These are phyloP conservation scores for Agarophyton chilense DNA, from an alignment of 23 red algal genomes.

Conservation along the genomic window DNA sequence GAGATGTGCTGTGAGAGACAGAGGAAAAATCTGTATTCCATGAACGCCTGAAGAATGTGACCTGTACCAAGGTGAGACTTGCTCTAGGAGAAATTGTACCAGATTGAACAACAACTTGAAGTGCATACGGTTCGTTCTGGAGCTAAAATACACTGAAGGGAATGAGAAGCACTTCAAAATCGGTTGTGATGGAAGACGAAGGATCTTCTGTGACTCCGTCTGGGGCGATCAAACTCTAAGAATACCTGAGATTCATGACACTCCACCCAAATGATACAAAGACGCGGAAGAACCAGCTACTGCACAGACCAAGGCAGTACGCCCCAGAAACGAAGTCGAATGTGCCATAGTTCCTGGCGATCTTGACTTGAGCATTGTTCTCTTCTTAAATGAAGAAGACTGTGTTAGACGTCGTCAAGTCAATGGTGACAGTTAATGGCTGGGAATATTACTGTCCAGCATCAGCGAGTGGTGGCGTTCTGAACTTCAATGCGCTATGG, in stretches of 20 bases:
- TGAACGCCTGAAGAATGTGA: conserved; percentile 45
- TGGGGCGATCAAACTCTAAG: conserved; percentile 38
- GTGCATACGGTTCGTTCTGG: conserved; percentile 28
- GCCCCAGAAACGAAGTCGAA: too few species aligned
- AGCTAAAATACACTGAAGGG: conserved; percentile 21
- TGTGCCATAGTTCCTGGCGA: too few species aligned
- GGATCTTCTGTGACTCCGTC: background rate
- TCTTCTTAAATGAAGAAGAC: too few species aligned
- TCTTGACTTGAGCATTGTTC: too few species aligned
- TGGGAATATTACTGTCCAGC: too few species aligned
- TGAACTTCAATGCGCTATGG: too few species aligned
- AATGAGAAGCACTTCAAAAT: conserved; percentile 24
- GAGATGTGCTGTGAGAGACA: conserved; percentile 41
- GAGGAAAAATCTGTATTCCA: conserved; percentile 54
- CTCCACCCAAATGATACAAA: conserved; percentile 7
- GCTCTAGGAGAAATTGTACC: background rate
- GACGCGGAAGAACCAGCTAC: conserved; percentile 55
- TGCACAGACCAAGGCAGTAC: too few species aligned
- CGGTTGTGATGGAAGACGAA: background rate
- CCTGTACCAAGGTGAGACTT: conserved; percentile 22
- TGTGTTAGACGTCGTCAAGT: too few species aligned
- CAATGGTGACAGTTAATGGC: too few species aligned
- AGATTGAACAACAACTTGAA: conserved; percentile 40
- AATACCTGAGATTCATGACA: conserved; percentile 29
- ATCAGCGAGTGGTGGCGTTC: too few species aligned